These are phyloP conservation scores for Ammopiptanthus mongolicus DNA, from an alignment of 306 rosid genomes.

Conservation along the genomic window DNA sequence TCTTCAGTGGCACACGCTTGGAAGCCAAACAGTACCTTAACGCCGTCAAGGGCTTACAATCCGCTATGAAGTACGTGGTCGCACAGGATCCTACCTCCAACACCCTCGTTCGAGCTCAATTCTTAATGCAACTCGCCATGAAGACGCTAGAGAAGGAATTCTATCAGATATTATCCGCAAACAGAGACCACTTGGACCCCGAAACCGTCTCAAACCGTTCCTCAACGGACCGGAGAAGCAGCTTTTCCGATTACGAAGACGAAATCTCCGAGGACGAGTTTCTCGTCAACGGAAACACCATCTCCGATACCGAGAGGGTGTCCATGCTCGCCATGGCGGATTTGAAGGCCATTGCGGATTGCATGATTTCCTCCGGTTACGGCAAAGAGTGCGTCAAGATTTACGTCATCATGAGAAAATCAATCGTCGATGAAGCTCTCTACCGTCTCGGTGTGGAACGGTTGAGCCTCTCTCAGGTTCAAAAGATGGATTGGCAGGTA, in stretches of 20 bases:
- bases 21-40: constrained; percentile 62
- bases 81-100: constrained; percentile 30
- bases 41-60: constrained; percentile 58
- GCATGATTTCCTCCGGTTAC: constrained; percentile 66
- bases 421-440: constrained; percentile 62
- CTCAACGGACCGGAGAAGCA: constrained; percentile 23
- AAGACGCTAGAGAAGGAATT: constrained; percentile 70
- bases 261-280: constrained; percentile 54
- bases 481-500: constrained; percentile 69
- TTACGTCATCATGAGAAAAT: constrained; percentile 50
- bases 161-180: constrained; percentile 35
- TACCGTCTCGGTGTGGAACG: constrained; percentile 60
- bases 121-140: constrained; percentile 76
- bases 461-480: constrained; percentile 44
- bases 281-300: constrained; percentile 19
- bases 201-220: constrained; percentile 56
- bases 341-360: constrained; percentile 60
- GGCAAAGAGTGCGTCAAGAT: constrained; percentile 65
- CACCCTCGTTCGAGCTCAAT: constrained; percentile 48
- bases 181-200: constrained; percentile 42
- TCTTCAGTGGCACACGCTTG: constrained; percentile 46
- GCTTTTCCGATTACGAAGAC: constrained; percentile 50
- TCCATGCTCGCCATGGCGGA: constrained; percentile 50
- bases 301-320: constrained; percentile 42
- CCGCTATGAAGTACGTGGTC: constrained; percentile 58